Conservation (phyloP, 805 yeast genomes). For the Grigorovia humatica region DNA sequence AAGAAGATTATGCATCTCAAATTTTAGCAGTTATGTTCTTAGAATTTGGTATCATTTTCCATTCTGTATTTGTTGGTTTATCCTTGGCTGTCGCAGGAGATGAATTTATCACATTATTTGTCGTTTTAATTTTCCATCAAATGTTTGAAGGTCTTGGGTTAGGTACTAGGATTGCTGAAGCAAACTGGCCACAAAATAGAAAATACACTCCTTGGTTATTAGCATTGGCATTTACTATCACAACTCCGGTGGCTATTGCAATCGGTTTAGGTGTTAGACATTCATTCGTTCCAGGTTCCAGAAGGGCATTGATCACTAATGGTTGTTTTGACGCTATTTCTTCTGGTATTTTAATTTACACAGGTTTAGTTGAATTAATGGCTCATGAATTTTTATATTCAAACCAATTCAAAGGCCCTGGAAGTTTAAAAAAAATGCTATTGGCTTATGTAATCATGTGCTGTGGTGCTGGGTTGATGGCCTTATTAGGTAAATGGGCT, state of each 20-base stretch:
- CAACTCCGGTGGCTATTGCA: conserved; percentile 65
- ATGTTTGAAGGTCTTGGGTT: conserved; percentile 72
- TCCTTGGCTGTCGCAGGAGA: conserved; percentile 55
- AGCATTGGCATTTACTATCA: conserved; percentile 41
- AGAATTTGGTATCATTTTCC: conserved; percentile 67
- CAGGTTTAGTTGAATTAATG: conserved; percentile 64
- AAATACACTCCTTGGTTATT: conserved; percentile 35
- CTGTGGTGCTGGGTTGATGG: conserved; percentile 69
- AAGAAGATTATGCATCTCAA: conserved; percentile 47
- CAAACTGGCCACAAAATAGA: conserved; percentile 40
- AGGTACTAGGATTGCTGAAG: conserved; percentile 57
- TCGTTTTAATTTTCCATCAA: conserved; percentile 65
- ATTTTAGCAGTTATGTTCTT: conserved; percentile 45
- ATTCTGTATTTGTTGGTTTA: conserved; percentile 65
- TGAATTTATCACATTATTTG: conserved; percentile 52
- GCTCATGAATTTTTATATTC: conserved; percentile 63
- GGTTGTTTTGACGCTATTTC: conserved; percentile 65
- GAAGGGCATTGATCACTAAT: conserved; percentile 42
- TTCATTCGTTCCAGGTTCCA: conserved; percentile 44
- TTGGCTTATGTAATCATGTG: conserved; percentile 35
- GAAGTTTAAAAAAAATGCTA: conserved; percentile 42
- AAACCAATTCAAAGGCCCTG: conserved; percentile 52
- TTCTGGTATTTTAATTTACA: conserved; percentile 60
- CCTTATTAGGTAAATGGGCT: conserved; percentile 70
- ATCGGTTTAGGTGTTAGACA: conserved; percentile 63